Conservation (phyloP, 176 grass and related monocot species). For the Zea mays region DNA sequence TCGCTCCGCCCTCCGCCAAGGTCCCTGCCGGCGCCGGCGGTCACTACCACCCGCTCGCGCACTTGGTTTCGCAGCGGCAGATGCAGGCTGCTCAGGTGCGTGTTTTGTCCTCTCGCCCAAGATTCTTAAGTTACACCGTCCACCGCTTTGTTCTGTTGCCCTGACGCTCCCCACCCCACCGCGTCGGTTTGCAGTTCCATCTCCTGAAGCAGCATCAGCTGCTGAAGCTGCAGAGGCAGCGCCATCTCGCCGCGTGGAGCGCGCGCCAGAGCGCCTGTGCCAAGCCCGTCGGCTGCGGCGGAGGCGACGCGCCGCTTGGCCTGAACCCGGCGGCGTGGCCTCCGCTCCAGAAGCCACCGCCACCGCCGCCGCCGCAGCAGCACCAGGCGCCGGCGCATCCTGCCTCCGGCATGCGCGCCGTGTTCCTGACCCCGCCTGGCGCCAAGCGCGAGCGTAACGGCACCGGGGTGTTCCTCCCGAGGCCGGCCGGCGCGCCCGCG, state of each 20-base stretch:
- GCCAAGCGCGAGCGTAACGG: constrained; percentile 69
- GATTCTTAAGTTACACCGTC: not conserved
- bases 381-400: not conserved
- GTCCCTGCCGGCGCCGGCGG: not conserved
- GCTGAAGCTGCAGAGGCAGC: constrained; percentile 59
- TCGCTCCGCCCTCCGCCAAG: not conserved
- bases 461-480: constrained; percentile 75
- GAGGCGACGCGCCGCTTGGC: constrained; percentile 22
- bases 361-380: constrained; percentile 24
- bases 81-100: constrained; percentile 67
- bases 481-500: constrained; percentile 35
- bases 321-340: constrained; percentile 55
- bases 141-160: rapidly evolving
- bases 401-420: constrained; percentile 49
- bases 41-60: constrained; percentile 46
- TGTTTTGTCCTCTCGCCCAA: not conserved
- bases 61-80: constrained; percentile 61
- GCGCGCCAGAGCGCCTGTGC: not conserved
- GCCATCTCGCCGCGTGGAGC: constrained; percentile 19
- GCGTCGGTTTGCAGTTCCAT: constrained; percentile 46
- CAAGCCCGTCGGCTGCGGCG: not conserved
- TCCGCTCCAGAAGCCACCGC: constrained; percentile 37
- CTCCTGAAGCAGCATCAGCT: constrained; percentile 75
- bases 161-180: not conserved
- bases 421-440: constrained; percentile 55